Percentiles rank a stretch among this genome's conserved stretches.
Evolutionary conservation across 495 filamentous ascomycete genomes (phyloP).

Genomic region (Opeltia flavorubescens): DNA sequence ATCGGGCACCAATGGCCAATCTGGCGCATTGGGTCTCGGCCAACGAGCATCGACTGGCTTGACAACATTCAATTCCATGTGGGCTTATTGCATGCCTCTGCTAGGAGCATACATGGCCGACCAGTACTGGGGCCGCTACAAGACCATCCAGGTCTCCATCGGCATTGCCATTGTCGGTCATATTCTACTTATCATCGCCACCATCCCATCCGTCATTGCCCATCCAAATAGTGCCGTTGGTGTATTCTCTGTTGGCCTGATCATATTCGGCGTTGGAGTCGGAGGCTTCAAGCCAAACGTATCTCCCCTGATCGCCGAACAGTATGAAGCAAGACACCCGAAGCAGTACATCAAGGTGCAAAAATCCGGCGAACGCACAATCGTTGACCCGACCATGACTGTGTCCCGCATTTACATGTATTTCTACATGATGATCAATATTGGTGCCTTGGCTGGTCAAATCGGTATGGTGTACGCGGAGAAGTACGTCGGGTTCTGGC

Average conservation of each 20-base stretch:
- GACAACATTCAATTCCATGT: conserved; percentile 60
- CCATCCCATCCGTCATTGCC: conserved; percentile 30
- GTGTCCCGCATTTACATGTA: conserved; percentile 61
- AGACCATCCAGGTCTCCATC: conserved; percentile 48
- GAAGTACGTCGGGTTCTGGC: conserved; percentile 57
- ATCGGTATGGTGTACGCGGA: conserved; percentile 55
- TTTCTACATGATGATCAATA: conserved; percentile 66
- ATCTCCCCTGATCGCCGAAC: conserved; percentile 48
- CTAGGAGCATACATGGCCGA: conserved; percentile 60
- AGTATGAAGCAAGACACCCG: conserved; percentile 37
- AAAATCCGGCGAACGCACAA: conserved; percentile 55
- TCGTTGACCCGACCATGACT: conserved; percentile 62
- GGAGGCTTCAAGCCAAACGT: conserved; percentile 70
- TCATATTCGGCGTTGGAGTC: conserved; percentile 14
- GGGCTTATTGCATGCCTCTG: conserved; percentile 59
- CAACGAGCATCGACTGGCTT: conserved; percentile 51
- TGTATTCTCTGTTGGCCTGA: conserved; percentile 10
- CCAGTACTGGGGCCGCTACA: conserved; percentile 52
- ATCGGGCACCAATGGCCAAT: conserved; percentile 26
- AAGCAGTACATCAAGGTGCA: conserved; percentile 36
- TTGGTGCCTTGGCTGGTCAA: conserved; percentile 48
- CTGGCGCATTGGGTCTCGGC: conserved; percentile 50
- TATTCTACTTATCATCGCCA: conserved; percentile 34
- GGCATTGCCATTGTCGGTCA: conserved; percentile 33
- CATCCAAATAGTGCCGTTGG: conserved; percentile 32